Evolutionary conservation across 1,139 yeast genomes (phyloP), one percentile per base, ranked within the genome.

Genomic region (Scheffersomyces quercinus): DNA sequence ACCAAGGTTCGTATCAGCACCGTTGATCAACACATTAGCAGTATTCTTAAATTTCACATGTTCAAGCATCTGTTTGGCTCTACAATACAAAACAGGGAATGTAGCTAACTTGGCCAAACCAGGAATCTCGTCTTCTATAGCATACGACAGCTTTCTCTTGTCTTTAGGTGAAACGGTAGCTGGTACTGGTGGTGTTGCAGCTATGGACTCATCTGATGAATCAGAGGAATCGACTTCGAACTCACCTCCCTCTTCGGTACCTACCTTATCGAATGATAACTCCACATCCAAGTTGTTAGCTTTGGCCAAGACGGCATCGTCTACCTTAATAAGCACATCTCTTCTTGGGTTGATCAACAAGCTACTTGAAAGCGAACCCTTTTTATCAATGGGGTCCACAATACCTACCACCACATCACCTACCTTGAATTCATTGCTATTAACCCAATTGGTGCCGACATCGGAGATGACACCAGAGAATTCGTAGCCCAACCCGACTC

Each of bases 401-500:
- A 65, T 46, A 3, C 79, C 79, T 45, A 68, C 58, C 2, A 74
- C 78, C 24, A 44, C 49, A 43, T 66, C 70, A 5, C 76, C 78
- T 35, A 64, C 62, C 5, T 56, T 51, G 46, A 53, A 70, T 13
- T 48, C 54, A 3, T 41, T 42, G 15, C 51, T 52, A 5, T 54
- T 47, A 13, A 42, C 47, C 34, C 59, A 62, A n/a, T 56, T 60
- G 9, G 55, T 37, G 1, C 78, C 77, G 15, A 70, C 64, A 35
- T 61, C 62, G 6, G 56, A 50, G 3, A 74, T 57, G 16, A 54
- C 59, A 3, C 79, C 79, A 11, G 67, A 60, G 53, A 67, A 74
- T 44, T 70, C 76, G 53, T 69, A 70, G 2, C 79, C 79, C 41
- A 74, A 55, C 0, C 77, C 79, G 7, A 74, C 63, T 46, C 69